Base-by-base conservation (phyloP, 2,329 filamentous ascomycete genomes). In the Monosporascus sp. region DNA sequence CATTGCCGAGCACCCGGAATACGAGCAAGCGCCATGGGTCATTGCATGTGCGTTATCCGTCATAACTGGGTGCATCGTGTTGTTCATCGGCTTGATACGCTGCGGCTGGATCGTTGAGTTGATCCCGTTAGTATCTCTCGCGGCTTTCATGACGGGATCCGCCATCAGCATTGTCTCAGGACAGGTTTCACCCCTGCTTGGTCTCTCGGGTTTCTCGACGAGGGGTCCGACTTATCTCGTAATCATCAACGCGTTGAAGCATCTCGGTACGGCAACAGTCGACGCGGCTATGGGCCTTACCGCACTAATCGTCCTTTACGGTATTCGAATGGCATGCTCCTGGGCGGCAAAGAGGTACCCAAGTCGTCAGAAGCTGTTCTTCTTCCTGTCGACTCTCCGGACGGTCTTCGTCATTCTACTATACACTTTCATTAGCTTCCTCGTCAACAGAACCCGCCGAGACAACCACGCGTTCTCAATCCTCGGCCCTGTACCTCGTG, bases 141-240 rank as follows among this genome's bases (percentile, higher is more conserved):
- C 89, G 0, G 91, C 94, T 3, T 97, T 96, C 76, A 97, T 97
- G 89, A 97, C 94, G 0, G 93, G 93, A 2, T 96, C 93, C 5
- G 91, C 93, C 51, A 81, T 99, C 70, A 96, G 83, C 63, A 97
- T 99, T 66, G 85, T 83, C 17, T 81, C 84, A 24, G 92, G 94
- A 36, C 94, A 99, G 70, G 78, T 97, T 5, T 87, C 89, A 1
- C 80, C 81, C 2, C 74, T 97, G 69, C 81, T 99, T 74, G 94
- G 94, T 7, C 86, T 96, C 65, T 78, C 77, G 1, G 81, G 81
- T 22, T 85, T 94, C 69, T 83, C 86, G 57, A 95, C 85, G 15
- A 80, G 90, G 61, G 91, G 82, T 17, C 72, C 90, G 0, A 90
- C 94, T 0, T 97, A 96, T 67, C 70, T 76, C 61, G 89, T 96